Conservation (phyloP, 352 stramenopile genomes). For the Phytopythium mirpurense region DNA sequence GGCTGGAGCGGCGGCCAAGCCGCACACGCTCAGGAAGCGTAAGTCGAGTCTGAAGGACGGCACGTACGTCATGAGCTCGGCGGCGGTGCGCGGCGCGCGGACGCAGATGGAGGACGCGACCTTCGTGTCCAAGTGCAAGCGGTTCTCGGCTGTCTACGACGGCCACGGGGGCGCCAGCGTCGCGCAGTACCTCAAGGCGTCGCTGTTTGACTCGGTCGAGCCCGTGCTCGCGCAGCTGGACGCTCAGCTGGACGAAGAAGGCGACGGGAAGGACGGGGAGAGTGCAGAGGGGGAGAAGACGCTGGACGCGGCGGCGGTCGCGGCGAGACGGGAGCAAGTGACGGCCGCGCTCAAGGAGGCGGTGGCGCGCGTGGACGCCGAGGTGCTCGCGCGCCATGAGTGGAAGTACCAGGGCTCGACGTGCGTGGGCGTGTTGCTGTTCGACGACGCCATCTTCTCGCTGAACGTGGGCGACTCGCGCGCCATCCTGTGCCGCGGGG, state of each 20-base stretch:
- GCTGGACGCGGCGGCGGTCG: constrained; percentile 17
- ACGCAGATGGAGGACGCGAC: constrained; percentile 82
- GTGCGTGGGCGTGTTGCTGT: constrained; percentile 61
- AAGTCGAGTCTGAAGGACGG: constrained; percentile 42
- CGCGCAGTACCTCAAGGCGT: constrained; percentile 55
- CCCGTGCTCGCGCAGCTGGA: constrained; percentile 43
- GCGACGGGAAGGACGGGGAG: constrained; percentile 14
- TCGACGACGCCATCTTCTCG: constrained; percentile 72
- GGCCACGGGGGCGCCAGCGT: constrained; percentile 72
- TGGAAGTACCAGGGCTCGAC: constrained; percentile 83
- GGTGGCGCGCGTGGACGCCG: constrained; percentile 48
- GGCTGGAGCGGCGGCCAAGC: neutral
- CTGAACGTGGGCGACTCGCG: constrained; percentile 95
- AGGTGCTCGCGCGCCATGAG: constrained; percentile 58
- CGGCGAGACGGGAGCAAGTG: constrained; percentile 28
- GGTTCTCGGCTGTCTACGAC: constrained; percentile 81
- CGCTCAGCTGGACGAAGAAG: constrained; percentile 34
- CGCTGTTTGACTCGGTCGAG: constrained; percentile 52
- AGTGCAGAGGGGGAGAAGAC: constrained; percentile 7
- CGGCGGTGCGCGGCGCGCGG: constrained; percentile 68
- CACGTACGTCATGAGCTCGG: constrained; percentile 51
- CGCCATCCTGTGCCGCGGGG: constrained; percentile 88
- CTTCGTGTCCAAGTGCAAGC: constrained; percentile 75
- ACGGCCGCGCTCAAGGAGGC: constrained; percentile 31
- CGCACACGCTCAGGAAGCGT: constrained; percentile 22